Evolutionary conservation across 805 yeast species (phyloP).

Genomic region (Lipomyces lipofer): DNA sequence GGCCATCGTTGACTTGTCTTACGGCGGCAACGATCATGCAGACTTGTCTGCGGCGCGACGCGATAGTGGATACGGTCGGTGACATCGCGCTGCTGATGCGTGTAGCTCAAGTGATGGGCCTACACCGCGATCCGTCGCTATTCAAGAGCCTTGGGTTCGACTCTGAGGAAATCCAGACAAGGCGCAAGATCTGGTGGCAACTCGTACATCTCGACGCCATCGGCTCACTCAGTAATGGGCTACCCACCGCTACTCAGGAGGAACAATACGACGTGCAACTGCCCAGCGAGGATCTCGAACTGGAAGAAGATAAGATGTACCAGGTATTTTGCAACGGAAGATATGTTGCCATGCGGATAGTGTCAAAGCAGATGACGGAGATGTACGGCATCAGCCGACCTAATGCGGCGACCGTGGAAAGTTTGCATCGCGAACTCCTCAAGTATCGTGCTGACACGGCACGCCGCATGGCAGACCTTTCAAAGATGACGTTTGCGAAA

Average conservation of each 20-base stretch:
- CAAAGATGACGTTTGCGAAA: background rate
- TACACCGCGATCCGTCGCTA: slow-evolving; percentile 20
- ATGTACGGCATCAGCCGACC: slow-evolving; percentile 18
- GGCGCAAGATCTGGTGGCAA: slow-evolving; percentile 26
- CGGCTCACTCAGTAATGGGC: slow-evolving; percentile 18
- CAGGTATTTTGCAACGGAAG: slow-evolving; percentile 16
- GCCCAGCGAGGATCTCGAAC: slow-evolving; percentile 8
- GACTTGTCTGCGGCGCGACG: slow-evolving; percentile 9
- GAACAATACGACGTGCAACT: slow-evolving; percentile 13
- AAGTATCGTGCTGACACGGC: background rate
- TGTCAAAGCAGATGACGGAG: slow-evolving; percentile 13
- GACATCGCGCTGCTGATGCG: slow-evolving; percentile 18
- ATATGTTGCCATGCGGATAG: slow-evolving; percentile 3
- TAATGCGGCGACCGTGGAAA: background rate
- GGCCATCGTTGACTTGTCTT: slow-evolving; percentile 12
- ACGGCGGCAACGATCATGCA: slow-evolving; percentile 20
- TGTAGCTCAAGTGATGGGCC: slow-evolving; percentile 22
- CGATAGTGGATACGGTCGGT: slow-evolving; percentile 5
- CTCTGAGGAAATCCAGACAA: background rate
- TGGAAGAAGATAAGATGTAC: slow-evolving; percentile 17
- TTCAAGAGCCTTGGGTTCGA: slow-evolving; percentile 4
- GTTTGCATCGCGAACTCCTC: background rate
- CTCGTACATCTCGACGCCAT: slow-evolving; percentile 16
- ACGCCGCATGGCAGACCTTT: background rate
- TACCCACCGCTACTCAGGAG: slow-evolving; percentile 13